These are phyloP conservation scores for Populus trichocarpa DNA, from an alignment of 441 rosid genomes.

Conservation along the genomic window DNA sequence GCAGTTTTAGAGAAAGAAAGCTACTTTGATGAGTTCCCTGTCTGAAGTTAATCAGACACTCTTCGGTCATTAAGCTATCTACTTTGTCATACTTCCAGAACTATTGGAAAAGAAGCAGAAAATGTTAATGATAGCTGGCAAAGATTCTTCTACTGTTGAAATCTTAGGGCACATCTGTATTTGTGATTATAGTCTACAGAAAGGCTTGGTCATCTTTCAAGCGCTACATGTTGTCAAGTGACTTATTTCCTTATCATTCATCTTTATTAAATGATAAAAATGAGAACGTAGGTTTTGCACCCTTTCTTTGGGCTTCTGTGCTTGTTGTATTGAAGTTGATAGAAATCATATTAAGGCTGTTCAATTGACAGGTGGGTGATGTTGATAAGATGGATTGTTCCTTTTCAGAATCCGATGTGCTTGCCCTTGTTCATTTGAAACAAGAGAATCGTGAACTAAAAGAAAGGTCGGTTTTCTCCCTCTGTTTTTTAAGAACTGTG, in stretches of 20 bases:
- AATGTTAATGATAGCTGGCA: neutral
- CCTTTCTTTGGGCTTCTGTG: neutral
- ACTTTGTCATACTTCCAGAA: neutral
- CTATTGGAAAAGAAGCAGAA: neutral
- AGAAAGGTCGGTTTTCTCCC: constrained; percentile 40
- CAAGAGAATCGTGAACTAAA: constrained; percentile 54
- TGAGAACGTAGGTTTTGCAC: neutral
- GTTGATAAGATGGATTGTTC: neutral
- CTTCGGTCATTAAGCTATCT: neutral
- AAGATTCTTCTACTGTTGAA: neutral
- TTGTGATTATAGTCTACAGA: neutral
- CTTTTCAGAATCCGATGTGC: constrained; percentile 21
- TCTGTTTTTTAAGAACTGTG: neutral
- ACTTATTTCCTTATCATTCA: neutral
- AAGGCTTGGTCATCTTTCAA: neutral
- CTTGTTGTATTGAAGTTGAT: neutral
- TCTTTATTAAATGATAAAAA: neutral
- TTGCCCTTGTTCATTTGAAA: constrained; percentile 34
- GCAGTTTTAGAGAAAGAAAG: neutral
- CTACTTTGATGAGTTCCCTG: neutral
- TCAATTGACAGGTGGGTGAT: constrained; percentile 21
- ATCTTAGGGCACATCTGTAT: neutral
- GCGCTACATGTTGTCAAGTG: neutral
- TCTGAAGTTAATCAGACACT: neutral
- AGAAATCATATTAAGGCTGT: neutral